phyloP scores from a whole-genome alignment of 257 asterid species.

The Galeopsis tetrahit region DNA sequence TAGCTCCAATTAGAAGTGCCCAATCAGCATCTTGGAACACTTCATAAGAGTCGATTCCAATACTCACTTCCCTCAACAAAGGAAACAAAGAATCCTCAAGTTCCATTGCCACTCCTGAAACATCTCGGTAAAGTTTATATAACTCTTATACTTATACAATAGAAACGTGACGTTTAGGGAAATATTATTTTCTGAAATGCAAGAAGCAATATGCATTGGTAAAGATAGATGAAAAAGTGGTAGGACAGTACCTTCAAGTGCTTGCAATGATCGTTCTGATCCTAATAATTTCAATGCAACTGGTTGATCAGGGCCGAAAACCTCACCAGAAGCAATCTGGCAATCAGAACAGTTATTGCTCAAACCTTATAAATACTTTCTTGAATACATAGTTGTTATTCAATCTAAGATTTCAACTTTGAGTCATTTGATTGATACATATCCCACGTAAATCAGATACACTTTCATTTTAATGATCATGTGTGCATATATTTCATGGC shows the following conservation, averaged over 20 bases:
- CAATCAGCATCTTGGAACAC: conserved; percentile 95
- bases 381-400: not conserved
- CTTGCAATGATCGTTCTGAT: conserved; percentile 86
- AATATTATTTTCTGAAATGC: not conserved
- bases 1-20: conserved; percentile 99
- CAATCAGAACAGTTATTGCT: not conserved
- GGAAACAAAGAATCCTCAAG: conserved; percentile 97
- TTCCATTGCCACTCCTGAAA: conserved; percentile 97
- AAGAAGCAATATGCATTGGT: not conserved
- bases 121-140: conserved; percentile 1
- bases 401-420: not conserved
- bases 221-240: not conserved
- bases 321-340: conserved; percentile 90
- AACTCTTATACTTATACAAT: not conserved
- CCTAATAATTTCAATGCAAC: conserved; percentile 85
- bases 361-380: not conserved
- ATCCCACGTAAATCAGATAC: not conserved
- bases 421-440: too few relatives aligned
- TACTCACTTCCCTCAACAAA: conserved; percentile 89
- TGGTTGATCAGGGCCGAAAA: conserved; percentile 92
- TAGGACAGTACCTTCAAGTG: conserved; percentile 81
- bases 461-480: not conserved
- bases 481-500: not conserved
- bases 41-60: conserved; percentile 90
- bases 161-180: not conserved